Evolutionary conservation across 75 land plant species (phyloP).

Genomic region (Adiantum capillusveneris): DNA sequence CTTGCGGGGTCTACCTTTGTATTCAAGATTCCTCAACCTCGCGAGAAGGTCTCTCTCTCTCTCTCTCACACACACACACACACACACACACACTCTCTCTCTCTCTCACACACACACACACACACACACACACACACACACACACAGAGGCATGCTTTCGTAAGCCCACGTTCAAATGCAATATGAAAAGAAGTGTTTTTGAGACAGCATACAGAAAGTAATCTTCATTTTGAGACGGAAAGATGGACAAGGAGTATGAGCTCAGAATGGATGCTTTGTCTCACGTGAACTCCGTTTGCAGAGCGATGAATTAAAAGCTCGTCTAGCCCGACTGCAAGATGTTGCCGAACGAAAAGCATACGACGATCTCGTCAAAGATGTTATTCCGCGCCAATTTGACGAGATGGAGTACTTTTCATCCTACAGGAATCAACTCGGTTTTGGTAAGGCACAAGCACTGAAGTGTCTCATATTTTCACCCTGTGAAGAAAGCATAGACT

Average conservation of each 20-base stretch:
- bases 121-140: no score
- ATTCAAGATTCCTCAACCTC: slow-evolving; percentile 62
- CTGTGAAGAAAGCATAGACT: no score
- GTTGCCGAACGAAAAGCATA: slow-evolving; percentile 66
- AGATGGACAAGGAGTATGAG: no score
- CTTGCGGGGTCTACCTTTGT: slow-evolving; percentile 52
- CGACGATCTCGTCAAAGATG: slow-evolving; percentile 67
- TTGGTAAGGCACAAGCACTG: no score
- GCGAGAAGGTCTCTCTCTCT: slow-evolving; percentile 64
- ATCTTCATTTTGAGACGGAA: not conserved
- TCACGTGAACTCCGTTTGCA: slow-evolving; percentile 7
- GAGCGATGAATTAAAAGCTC: slow-evolving; percentile 76
- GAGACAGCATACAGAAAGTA: no score
- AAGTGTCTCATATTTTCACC: no score
- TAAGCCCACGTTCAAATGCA: no score
- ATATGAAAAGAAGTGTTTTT: no score
- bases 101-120: not conserved
- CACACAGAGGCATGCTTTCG: no score
- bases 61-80: not conserved
- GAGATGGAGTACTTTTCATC: slow-evolving; percentile 61
- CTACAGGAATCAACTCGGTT: slow-evolving; percentile 83
- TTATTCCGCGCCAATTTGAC: slow-evolving; percentile 32
- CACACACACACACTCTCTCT: not conserved
- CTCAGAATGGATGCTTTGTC: no score
- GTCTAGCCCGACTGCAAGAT: slow-evolving; percentile 62